Conservation (phyloP, 352 stramenopile species). For the Pseudoperonospora humuli region DNA sequence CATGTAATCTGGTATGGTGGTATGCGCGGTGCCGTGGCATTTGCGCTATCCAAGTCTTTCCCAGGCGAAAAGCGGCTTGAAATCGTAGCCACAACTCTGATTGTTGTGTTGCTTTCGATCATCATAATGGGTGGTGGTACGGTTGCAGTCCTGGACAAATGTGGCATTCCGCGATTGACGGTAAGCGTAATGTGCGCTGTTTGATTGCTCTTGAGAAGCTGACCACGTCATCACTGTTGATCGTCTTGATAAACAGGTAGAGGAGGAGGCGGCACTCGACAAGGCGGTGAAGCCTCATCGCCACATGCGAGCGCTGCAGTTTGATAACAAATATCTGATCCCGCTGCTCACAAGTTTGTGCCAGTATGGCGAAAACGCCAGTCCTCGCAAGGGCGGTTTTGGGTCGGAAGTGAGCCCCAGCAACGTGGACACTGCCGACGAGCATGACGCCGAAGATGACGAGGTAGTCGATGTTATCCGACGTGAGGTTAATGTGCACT, state of each 20-base stretch:
- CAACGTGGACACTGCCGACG: constrained; percentile 34
- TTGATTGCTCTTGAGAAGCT: constrained; percentile 1
- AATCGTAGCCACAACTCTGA: constrained; percentile 87
- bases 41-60: constrained; percentile 87
- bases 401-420: constrained; percentile 32
- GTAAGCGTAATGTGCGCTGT: constrained; percentile 25
- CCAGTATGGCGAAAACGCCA: constrained; percentile 32
- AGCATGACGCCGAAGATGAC: constrained; percentile 40
- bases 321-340: constrained; percentile 84
- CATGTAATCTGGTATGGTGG: constrained; percentile 94
- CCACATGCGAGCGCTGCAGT: constrained; percentile 75
- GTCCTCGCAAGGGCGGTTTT: constrained; percentile 26
- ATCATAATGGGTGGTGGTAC: constrained; percentile 89
- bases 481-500: constrained; percentile 51
- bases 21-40: constrained; percentile 89
- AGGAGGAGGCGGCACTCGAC: constrained; percentile 68
- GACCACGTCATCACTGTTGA: constrained; percentile 4
- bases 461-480: constrained; percentile 71
- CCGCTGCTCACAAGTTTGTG: constrained; percentile 71
- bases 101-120: constrained; percentile 89
- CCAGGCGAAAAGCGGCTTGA: constrained; percentile 77
- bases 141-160: constrained; percentile 77
- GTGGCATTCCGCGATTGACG: constrained; percentile 80
- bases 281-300: constrained; percentile 73
- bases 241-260: constrained; percentile 39